phyloP scores from a whole-genome alignment of 768 basidiomycete species.

The Macrolepiota albuminosa region DNA sequence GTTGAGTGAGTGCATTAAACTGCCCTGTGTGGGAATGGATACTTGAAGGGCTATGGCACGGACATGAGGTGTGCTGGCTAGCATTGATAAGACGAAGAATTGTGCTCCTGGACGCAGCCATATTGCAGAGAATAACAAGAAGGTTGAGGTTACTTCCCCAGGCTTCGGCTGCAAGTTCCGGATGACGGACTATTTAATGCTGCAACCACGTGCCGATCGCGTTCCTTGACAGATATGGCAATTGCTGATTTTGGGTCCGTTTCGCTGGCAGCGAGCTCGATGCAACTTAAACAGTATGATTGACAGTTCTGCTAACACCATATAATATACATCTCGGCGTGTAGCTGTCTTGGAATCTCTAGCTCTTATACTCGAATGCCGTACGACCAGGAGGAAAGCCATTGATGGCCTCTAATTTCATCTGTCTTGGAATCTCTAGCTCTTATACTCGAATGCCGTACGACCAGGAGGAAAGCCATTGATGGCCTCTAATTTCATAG shows the following conservation, averaged over 20 bases:
- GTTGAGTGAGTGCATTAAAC: conserved; percentile 48
- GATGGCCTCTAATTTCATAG: not conserved
- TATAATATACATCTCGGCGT: no score
- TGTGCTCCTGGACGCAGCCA: conserved; percentile 53
- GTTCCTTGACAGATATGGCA: conserved; percentile 4
- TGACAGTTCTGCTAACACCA: not conserved
- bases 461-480: not conserved
- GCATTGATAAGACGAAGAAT: conserved; percentile 75
- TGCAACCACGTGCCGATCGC: conserved; percentile 10
- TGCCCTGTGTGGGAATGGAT: conserved; percentile 37
- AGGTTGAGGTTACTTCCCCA: conserved; percentile 5
- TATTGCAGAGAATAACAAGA: conserved; percentile 18
- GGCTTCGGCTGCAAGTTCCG: not conserved
- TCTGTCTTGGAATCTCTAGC: not conserved
- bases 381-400: not conserved
- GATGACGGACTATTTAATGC: not conserved
- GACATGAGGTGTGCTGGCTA: conserved; percentile 69
- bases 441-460: not conserved
- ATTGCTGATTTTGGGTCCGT: not conserved
- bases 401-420: no score
- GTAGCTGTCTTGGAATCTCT: not conserved
- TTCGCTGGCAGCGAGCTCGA: not conserved
- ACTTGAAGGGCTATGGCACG: conserved; percentile 68
- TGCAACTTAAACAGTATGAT: not conserved
- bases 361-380: not conserved